Conservation (phyloP, 2,329 filamentous ascomycete species). For the Pleoardoris graminearum region DNA sequence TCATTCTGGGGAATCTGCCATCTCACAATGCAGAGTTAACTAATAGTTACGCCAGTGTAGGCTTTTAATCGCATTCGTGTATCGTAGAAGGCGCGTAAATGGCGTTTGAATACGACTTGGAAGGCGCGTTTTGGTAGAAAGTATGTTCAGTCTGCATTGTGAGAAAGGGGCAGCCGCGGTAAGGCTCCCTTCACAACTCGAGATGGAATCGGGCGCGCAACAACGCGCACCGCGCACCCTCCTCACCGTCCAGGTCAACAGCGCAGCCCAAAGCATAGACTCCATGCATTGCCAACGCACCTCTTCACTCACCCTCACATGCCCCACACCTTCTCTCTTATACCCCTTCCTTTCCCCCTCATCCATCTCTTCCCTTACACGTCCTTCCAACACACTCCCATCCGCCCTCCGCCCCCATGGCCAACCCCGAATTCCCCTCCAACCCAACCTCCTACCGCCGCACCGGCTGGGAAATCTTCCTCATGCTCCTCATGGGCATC, state of each 20-base stretch:
- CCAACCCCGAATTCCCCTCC: background rate
- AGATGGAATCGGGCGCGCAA: background rate
- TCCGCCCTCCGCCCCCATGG: background rate
- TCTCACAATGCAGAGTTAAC: no score
- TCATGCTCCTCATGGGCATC: slow-evolving; percentile 14
- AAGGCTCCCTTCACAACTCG: background rate
- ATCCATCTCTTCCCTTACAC: background rate
- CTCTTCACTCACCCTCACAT: background rate
- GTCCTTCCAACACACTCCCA: background rate
- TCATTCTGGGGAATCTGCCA: no score
- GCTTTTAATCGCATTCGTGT: no score
- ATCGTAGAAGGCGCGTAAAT: no score
- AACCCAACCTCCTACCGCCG: slow-evolving; percentile 11
- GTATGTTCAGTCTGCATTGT: background rate
- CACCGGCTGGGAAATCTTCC: slow-evolving; percentile 5
- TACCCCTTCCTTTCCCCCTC: background rate
- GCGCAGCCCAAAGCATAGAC: background rate
- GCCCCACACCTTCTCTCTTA: background rate
- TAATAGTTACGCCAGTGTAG: no score
- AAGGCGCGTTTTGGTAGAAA: background rate
- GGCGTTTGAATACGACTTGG: no score
- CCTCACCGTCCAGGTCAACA: background rate
- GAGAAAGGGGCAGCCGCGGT: background rate
- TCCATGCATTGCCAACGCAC: background rate
- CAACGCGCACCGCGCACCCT: background rate